Base-by-base conservation (phyloP, 1,284 basidiomycete species). In the Ustilago tritici region DNA sequence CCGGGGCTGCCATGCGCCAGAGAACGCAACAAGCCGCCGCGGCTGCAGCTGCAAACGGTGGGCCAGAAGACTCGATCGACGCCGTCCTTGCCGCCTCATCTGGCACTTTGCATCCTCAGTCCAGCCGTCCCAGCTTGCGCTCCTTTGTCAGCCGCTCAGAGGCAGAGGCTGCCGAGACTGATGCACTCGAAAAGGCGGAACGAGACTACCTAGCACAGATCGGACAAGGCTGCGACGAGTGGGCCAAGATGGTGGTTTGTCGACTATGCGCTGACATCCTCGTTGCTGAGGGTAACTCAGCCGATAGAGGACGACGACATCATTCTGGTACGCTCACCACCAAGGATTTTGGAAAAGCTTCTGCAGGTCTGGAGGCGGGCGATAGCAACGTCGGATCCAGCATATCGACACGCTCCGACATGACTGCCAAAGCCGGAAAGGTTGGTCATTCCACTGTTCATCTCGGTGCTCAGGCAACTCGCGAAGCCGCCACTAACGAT, bases 181-280 rank as follows among this genome's bases (percentile, higher is more conserved):
- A 73, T 40, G 77, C 77, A 8, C 65, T 81, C 35, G 76, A 78
- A 50, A 70, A 64, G 58, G 79, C 79, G 9, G 73, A 79, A 52
- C 46, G 58, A 2, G 78, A 79, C 23, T 70, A 76, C 35, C 65
- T 70, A 9, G 68, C 61, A 36, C 56, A 60, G 60, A 61, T 81
- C 55, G 66, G 67, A 23, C 76, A 69, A 43, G 66, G 72, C 43
- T 79, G 77, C 59, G 65, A 75, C 14, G 74, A 76, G n/a, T 79
- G 76, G 74, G 78, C 77, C 47, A 76, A 77, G 61, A 79, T 79
- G 74, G 77, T 74, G 1, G 60, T 79, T n/a, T 76, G 72, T 31
- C 68, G 78, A 15, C 46, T 79, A 0, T 77, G 77, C 40, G 69
- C 77, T 28, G 49, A 40, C n/a, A 58, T 74, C n/a, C 46, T 58